Evolutionary conservation across 2,329 filamentous ascomycete genomes (phyloP), one percentile per base, ranked within the genome.

Genomic region (Colletotrichum higginsianum): DNA sequence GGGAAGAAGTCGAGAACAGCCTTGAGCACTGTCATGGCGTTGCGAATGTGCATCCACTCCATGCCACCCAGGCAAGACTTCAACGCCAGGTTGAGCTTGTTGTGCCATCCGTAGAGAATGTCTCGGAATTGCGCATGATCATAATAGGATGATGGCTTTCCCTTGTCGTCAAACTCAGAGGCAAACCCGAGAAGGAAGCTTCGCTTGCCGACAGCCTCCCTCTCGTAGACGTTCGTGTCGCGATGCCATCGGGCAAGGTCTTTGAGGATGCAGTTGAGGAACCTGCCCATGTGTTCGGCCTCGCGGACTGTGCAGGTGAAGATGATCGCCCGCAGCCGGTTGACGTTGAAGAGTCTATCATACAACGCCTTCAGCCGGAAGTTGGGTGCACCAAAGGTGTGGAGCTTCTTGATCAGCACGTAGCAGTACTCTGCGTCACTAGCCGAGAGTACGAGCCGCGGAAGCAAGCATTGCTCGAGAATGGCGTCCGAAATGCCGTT

Each of bases 41-140:
- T 99, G 66, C 96, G 92, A 79, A 98, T 97, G 80, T 98, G 95
- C 93, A 98, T 98, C 89, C 96, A 99, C 82, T 98, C 96, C 42
- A 90, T 91, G 38, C 92, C 92, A 21, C 90, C 90, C 57, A 99
- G 87, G 79, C 96, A 98, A 47, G 89, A 88, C 79, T 95, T 95
- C 66, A 99, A 85, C 2, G 96, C 94, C 61, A 86, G 89, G 76
- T 93, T 93, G 53, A 99, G 84, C 74, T 93, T 91, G 76, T 92
- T 91, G 81, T 99, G 97, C 95, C 96, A 98, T 76, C 94, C 93
- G 85, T 93, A 96, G 42, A 98, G 86, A 63, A 97, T 84, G 75
- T 94, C 92, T 61, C 94, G 92, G 84, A 97, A 99, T 66, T 94
- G 91, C 74, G 95, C 93, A 80, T 94, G 96, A 67, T 95, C 92